These are phyloP conservation scores for Penicillium sp. DNA, from an alignment of 2,329 filamentous ascomycete species.

Conservation along the genomic window DNA sequence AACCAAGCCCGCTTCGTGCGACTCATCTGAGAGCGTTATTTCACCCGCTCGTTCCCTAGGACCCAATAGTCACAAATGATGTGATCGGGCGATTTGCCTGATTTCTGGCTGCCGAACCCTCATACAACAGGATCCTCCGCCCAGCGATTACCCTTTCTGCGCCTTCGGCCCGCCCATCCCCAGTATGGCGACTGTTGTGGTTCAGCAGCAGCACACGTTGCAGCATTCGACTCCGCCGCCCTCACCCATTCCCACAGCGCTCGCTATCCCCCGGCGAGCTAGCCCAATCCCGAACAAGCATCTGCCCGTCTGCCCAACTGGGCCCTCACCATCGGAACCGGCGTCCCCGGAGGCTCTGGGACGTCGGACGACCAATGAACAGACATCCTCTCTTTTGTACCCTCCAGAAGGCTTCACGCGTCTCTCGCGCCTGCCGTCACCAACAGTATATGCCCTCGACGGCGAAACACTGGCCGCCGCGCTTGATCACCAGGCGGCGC, in stretches of 20 bases:
- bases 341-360: conserved; percentile 69
- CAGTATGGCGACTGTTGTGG: conserved; percentile 52
- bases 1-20: not conserved
- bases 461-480: conserved; percentile 70
- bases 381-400: conserved; percentile 71
- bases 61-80: conserved; percentile 22
- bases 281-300: conserved; percentile 84
- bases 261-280: conserved; percentile 62
- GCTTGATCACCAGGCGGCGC: conserved; percentile 73
- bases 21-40: not conserved
- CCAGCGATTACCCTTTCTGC: conserved; percentile 5
- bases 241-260: conserved; percentile 50
- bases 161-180: conserved; percentile 3
- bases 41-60: not conserved
- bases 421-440: conserved; percentile 57
- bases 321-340: conserved; percentile 62
- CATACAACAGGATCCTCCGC: conserved; percentile 3
- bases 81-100: conserved; percentile 27
- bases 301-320: conserved; percentile 84
- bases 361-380: conserved; percentile 56
- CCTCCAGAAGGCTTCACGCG: conserved; percentile 69
- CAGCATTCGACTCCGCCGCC: conserved; percentile 55
- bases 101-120: conserved; percentile 14
- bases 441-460: conserved; percentile 70
- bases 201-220: conserved; percentile 52